Evolutionary conservation across 345 rosid genomes (phyloP).

Genomic region (Salix udensis): DNA sequence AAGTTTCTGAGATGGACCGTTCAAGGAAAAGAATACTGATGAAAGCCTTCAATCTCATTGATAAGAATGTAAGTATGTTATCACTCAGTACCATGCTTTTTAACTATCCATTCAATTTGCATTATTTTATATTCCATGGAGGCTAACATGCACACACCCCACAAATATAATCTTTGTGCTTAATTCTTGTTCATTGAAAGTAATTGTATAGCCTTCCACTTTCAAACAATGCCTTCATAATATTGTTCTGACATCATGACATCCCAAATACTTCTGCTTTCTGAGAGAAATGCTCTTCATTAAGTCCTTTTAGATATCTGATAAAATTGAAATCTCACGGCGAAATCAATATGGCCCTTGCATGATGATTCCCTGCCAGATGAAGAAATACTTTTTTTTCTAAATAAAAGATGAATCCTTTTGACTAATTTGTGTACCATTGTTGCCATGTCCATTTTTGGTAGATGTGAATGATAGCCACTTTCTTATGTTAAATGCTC

Average conservation of each 20-base stretch:
- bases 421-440: no score
- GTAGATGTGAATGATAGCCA: no score
- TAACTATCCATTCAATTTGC: not conserved
- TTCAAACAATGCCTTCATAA: not conserved
- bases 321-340: not conserved
- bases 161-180: conserved; percentile 7
- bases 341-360: not conserved
- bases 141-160: not conserved
- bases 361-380: not conserved
- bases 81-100: conserved; percentile 9
- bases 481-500: no score
- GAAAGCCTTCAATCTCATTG: conserved; percentile 82
- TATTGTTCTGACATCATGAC: not conserved
- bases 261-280: not conserved
- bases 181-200: not conserved
- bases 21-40: conserved; percentile 58
- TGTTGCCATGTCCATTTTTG: no score
- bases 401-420: not conserved
- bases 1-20: conserved; percentile 73
- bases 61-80: conserved; percentile 55
- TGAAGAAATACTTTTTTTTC: not conserved
- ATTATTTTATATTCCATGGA: not conserved
- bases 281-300: not conserved
- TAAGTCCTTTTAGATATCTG: not conserved
- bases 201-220: not conserved